phyloP scores from a whole-genome alignment of 139 green algal genomes.

The Chlorella vulgaris region DNA sequence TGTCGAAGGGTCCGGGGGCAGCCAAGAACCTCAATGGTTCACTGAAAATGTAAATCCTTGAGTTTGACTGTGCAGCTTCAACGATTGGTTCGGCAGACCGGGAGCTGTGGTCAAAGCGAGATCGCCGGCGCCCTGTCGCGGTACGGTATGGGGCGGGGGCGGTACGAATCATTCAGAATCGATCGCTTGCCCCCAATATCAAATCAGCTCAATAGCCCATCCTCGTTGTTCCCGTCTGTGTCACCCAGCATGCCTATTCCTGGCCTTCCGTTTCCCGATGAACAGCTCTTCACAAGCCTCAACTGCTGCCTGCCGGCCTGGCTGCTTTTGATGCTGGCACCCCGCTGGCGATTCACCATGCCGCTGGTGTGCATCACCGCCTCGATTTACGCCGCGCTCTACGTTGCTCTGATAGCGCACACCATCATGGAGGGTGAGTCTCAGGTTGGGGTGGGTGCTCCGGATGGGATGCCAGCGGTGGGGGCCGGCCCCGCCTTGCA shows the following conservation, averaged over 20 bases:
- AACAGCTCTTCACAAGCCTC: background rate
- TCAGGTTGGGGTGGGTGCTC: background rate
- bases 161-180: no score
- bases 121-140: no score
- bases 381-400: background rate
- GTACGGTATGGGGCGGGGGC: no score
- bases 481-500: no score
- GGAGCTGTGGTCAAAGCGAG: no score
- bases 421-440: background rate
- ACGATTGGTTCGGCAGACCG: background rate
- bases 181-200: no score
- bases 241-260: background rate
- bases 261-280: constrained; percentile 1
- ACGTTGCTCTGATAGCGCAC: background rate
- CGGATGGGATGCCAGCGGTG: no score
- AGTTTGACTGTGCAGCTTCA: background rate
- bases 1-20: no score
- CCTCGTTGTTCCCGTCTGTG: background rate
- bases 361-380: background rate
- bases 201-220: background rate
- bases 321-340: background rate
- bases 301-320: constrained; percentile 11
- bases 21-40: background rate
- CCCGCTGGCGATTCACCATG: background rate
- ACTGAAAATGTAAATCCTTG: background rate